Evolutionary conservation across 2,329 filamentous ascomycete genomes (phyloP).

Genomic region (Arthrobotrys sinensis): DNA sequence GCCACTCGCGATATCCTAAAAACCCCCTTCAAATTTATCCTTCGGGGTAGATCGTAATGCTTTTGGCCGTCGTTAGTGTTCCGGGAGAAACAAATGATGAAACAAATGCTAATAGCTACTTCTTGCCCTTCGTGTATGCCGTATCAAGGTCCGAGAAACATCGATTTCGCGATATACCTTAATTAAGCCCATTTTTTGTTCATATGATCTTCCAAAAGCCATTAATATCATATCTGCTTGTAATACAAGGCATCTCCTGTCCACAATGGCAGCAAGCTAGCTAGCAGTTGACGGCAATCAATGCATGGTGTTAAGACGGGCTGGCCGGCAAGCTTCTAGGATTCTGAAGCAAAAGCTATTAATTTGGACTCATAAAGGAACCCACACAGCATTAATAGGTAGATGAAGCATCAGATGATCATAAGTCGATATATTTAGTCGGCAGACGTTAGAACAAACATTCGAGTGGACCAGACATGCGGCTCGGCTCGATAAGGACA

Average conservation of each 20-base stretch:
- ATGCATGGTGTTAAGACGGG: not conserved
- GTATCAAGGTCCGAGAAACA: not conserved
- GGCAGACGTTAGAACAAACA: constrained; percentile 48
- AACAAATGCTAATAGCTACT: constrained; percentile 25
- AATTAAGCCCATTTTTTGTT: constrained; percentile 5
- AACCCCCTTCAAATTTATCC: constrained; percentile 38
- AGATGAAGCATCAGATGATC: constrained; percentile 49
- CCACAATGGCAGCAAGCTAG: constrained; percentile 11
- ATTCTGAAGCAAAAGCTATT: constrained; percentile 11
- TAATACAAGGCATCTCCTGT: constrained; percentile 11
- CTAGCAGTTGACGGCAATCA: not conserved
- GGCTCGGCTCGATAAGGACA: constrained; percentile 55
- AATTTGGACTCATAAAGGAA: constrained; percentile 6
- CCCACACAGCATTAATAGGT: not conserved
- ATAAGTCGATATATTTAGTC: constrained; percentile 27
- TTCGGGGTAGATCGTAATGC: constrained; percentile 13
- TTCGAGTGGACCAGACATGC: constrained; percentile 46
- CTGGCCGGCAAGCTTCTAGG: constrained; percentile 12
- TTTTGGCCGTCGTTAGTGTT: not conserved
- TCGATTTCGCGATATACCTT: constrained; percentile 23
- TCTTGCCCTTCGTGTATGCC: constrained; percentile 21
- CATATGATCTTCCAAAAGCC: constrained; percentile 11
- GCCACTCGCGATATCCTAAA: constrained; percentile 41
- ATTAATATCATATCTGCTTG: constrained; percentile 10
- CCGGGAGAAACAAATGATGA: constrained; percentile 56